Percentiles rank a stretch among this genome's conserved stretches.
Evolutionary conservation across 257 asterid genomes (phyloP).

Genomic region (Dorcoceras hygrometricum): DNA sequence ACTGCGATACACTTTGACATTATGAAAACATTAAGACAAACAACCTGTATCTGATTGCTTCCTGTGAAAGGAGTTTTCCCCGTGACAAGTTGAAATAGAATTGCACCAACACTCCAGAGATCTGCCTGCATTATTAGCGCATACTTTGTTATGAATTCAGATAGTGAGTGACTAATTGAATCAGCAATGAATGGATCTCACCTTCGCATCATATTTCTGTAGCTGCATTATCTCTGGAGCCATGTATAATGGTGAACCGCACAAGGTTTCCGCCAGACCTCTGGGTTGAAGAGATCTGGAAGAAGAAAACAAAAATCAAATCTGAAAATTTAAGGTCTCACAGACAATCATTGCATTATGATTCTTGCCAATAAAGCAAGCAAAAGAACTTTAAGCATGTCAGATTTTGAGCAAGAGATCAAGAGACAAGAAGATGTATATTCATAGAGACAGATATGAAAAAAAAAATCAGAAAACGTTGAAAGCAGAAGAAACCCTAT

Average conservation of each 20-base stretch:
- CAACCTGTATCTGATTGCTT: conserved; percentile 63
- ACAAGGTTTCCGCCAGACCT: conserved; percentile 81
- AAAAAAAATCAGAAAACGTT: neutral
- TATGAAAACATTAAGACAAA: conserved; percentile 21
- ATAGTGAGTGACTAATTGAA: conserved; percentile 15
- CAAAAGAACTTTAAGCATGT: neutral
- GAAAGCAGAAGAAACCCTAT: neutral
- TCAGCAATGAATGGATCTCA: conserved; percentile 31
- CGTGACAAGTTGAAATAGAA: conserved; percentile 79
- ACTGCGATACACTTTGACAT: conserved; percentile 5
- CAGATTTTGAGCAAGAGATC: neutral
- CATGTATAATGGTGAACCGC: conserved; percentile 97
- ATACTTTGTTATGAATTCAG: conserved; percentile 30
- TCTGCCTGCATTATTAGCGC: conserved; percentile 69
- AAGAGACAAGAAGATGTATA: no score
- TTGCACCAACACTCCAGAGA: conserved; percentile 95
- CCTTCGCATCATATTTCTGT: conserved; percentile 91
- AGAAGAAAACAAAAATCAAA: conserved; percentile 19
- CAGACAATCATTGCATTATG: neutral
- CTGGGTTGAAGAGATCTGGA: conserved; percentile 73
- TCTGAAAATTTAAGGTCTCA: neutral
- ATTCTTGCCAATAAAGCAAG: neutral
- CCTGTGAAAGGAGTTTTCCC: conserved; percentile 90
- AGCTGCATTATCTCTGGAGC: conserved; percentile 95
- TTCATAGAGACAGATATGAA: neutral